phyloP scores from a whole-genome alignment of 768 basidiomycete genomes.

The Suillus plorans region DNA sequence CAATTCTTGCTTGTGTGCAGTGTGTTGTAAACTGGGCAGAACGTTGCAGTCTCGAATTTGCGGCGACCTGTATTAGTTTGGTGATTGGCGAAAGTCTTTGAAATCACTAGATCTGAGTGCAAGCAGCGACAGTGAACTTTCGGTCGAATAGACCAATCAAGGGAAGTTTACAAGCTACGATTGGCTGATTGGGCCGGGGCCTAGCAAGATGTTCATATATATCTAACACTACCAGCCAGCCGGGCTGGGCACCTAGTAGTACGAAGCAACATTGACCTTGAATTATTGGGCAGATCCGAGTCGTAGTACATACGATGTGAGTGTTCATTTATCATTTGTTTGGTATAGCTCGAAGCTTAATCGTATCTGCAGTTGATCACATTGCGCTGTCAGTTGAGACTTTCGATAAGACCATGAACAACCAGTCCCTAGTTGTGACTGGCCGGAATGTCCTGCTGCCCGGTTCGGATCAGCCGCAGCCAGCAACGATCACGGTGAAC shows the following conservation, averaged over 20 bases:
- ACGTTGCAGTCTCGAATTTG: background rate
- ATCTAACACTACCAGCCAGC: background rate
- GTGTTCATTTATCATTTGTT: background rate
- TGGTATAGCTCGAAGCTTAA: background rate
- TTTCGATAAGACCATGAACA: background rate
- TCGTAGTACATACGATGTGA: background rate
- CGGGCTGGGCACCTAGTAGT: background rate
- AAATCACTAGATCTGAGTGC: background rate
- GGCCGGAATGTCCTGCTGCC: constrained; percentile 60
- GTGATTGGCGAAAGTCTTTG: background rate
- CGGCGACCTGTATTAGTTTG: background rate
- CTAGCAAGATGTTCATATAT: background rate
- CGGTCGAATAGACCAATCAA: background rate
- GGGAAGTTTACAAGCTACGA: background rate
- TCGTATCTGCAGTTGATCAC: background rate
- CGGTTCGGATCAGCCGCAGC: constrained; percentile 43
- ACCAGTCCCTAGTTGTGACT: constrained; percentile 41
- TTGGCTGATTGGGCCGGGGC: background rate
- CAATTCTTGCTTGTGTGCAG: background rate
- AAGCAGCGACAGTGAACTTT: background rate
- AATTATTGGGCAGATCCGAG: background rate
- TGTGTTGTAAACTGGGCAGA: background rate
- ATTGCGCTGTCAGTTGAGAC: background rate
- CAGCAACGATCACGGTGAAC: constrained; percentile 69
- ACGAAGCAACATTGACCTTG: background rate